Percentiles rank a stretch among this genome's conserved stretches.
These are phyloP conservation scores for Saccharomycopsis selenospora DNA, from an alignment of 805 yeast species.

Conservation along the genomic window DNA sequence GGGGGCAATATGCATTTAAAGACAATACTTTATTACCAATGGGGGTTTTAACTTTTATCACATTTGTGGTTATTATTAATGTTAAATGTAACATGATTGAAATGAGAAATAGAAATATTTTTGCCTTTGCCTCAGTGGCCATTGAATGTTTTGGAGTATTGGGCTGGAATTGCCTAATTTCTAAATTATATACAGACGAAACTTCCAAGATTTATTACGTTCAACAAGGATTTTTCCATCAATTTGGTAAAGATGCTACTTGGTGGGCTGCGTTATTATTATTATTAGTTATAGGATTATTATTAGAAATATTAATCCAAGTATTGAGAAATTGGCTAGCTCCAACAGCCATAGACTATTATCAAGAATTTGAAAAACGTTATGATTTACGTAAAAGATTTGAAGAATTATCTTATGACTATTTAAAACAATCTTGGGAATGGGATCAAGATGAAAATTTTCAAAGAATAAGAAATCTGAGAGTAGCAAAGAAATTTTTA, in stretches of 20 bases:
- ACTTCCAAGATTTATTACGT: constrained; percentile 63
- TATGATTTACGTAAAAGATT: constrained; percentile 56
- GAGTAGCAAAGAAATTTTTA: constrained; percentile 21
- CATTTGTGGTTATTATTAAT: constrained; percentile 65
- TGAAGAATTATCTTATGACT: constrained; percentile 65
- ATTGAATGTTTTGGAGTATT: constrained; percentile 82
- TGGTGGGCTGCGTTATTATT: constrained; percentile 80
- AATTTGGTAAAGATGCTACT: constrained; percentile 71
- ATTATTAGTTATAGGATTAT: constrained; percentile 48
- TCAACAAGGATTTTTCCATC: constrained; percentile 53
- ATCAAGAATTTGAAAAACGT: constrained; percentile 70
- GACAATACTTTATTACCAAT: constrained; percentile 80
- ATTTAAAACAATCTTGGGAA: constrained; percentile 74
- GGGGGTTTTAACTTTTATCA: constrained; percentile 70
- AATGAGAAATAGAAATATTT: constrained; percentile 64
- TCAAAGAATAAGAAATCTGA: constrained; percentile 24
- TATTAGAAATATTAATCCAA: constrained; percentile 60
- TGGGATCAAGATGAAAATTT: constrained; percentile 44
- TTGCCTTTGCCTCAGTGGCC: constrained; percentile 56
- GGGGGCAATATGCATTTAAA: constrained; percentile 59
- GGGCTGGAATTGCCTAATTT: constrained; percentile 73
- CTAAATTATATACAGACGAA: constrained; percentile 52
- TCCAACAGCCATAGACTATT: constrained; percentile 73
- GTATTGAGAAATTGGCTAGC: constrained; percentile 45
- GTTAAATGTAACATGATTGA: constrained; percentile 76